Evolutionary conservation across 108 stramenopile species (phyloP).

Genomic region (Fragilariopsis cylindrus): DNA sequence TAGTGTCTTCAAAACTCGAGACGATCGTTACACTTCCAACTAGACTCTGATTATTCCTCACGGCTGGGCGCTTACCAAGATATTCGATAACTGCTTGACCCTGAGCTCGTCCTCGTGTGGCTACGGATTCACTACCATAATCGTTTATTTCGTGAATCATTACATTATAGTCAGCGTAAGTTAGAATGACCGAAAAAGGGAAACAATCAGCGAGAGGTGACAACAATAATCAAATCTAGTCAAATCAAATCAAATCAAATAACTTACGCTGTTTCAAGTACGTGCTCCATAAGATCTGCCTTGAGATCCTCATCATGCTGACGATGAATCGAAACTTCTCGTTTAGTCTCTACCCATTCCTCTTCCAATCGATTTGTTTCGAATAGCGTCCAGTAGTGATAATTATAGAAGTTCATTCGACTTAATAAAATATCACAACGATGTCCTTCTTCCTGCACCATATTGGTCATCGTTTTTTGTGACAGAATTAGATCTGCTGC

Average conservation of each 20-base stretch:
- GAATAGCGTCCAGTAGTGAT: slow-evolving; percentile 37
- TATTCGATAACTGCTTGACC: slow-evolving; percentile 75
- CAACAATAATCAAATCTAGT: no score
- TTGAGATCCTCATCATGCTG: slow-evolving; percentile 20
- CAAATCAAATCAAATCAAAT: no score
- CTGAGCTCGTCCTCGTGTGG: slow-evolving; percentile 63
- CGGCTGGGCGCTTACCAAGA: slow-evolving; percentile 67
- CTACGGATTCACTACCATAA: slow-evolving; percentile 44
- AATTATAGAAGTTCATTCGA: slow-evolving; percentile 31
- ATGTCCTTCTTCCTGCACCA: slow-evolving; percentile 39
- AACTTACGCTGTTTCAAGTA: slow-evolving; percentile 44
- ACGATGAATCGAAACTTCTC: slow-evolving; percentile 13
- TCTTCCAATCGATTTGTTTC: slow-evolving; percentile 42
- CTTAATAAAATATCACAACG: slow-evolving; percentile 32
- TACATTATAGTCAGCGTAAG: no score
- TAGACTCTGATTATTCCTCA: slow-evolving; percentile 46
- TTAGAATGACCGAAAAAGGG: no score
- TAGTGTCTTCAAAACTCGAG: slow-evolving; percentile 61
- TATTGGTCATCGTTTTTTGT: slow-evolving; percentile 28
- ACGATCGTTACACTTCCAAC: slow-evolving; percentile 64
- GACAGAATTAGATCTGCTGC: slow-evolving; percentile 41
- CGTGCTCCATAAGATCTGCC: slow-evolving; percentile 28
- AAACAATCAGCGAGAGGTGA: no score
- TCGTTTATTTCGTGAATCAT: no score
- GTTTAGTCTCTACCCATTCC: slow-evolving; percentile 54